Conservation (phyloP, 805 yeast genomes). For the Saccharomycopsis javanensis region DNA sequence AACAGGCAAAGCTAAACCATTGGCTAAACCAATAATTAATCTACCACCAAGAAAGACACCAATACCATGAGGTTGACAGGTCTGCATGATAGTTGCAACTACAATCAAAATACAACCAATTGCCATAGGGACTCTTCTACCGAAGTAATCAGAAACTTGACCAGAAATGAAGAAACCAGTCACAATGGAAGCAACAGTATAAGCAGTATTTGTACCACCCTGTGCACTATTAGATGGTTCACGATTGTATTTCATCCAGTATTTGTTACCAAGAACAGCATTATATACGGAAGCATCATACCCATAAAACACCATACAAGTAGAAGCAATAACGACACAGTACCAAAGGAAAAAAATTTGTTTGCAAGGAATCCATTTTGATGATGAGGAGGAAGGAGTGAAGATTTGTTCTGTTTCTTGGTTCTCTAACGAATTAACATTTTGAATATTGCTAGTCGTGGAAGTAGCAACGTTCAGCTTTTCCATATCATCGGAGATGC, state of each 20-base stretch:
- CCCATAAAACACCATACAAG: slow-evolving; percentile 22
- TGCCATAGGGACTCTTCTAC: slow-evolving; percentile 19
- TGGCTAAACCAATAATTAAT: slow-evolving; percentile 34
- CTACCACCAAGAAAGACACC: slow-evolving; percentile 28
- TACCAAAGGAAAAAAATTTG: slow-evolving; percentile 18
- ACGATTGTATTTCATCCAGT: slow-evolving; percentile 20
- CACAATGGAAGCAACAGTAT: slow-evolving; percentile 21
- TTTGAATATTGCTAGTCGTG: background rate
- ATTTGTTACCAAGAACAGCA: slow-evolving; percentile 21
- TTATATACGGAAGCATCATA: slow-evolving; percentile 23
- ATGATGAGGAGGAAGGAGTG: background rate
- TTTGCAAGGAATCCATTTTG: slow-evolving; percentile 2
- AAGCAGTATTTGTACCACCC: slow-evolving; percentile 22
- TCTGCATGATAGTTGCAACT: slow-evolving; percentile 18
- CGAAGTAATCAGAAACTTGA: slow-evolving; percentile 18
- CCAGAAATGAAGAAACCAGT: slow-evolving; percentile 22
- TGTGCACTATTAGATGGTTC: slow-evolving; percentile 20
- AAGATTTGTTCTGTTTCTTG: background rate
- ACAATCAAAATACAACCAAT: slow-evolving; percentile 14
- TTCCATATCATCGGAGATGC: background rate
- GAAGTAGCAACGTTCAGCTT: background rate
- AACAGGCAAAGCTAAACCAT: slow-evolving; percentile 34
- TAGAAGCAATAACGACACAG: slow-evolving; percentile 20
- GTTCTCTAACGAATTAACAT: background rate
- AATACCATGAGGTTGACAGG: slow-evolving; percentile 18